Conservation (phyloP, 495 filamentous ascomycete genomes). For the Penicillium arizonense region DNA sequence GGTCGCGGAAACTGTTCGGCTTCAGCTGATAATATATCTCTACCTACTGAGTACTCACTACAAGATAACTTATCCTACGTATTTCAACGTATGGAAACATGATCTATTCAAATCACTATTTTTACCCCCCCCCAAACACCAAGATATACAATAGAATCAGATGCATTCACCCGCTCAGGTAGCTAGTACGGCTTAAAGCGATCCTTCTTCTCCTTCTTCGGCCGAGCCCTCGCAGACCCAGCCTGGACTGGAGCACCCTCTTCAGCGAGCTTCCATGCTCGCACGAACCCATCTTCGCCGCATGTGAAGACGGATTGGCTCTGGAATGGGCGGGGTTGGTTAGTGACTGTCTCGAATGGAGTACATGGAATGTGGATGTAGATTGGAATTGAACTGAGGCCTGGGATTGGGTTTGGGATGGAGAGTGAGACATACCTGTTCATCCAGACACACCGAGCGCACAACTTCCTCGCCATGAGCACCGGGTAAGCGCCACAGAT, state of each 20-base stretch:
- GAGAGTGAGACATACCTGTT: conserved; percentile 48
- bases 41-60: no score
- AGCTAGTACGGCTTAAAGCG: conserved; percentile 42
- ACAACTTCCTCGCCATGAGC: conserved; percentile 86
- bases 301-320: conserved; percentile 69
- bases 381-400: no score
- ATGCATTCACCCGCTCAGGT: conserved; percentile 9
- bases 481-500: conserved; percentile 63
- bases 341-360: no score
- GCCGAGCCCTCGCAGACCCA: conserved; percentile 22
- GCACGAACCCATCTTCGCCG: conserved; percentile 75
- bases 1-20: neutral
- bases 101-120: conserved; percentile 3
- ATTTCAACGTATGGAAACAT: no score
- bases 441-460: conserved; percentile 71
- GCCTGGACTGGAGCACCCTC: conserved; percentile 18
- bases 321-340: conserved; percentile 24
- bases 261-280: conserved; percentile 37
- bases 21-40: no score
- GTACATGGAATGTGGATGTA: no score
- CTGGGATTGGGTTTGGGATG: no score
- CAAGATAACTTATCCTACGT: no score
- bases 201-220: conserved; percentile 42
- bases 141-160: conserved; percentile 16
- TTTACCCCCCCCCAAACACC: conserved; percentile 15